A percentile compares a stretch with the other conserved stretches of the same genome.
Evolutionary conservation across 106 monocot genomes (phyloP).

Genomic region (Xerophyta viscosa): DNA sequence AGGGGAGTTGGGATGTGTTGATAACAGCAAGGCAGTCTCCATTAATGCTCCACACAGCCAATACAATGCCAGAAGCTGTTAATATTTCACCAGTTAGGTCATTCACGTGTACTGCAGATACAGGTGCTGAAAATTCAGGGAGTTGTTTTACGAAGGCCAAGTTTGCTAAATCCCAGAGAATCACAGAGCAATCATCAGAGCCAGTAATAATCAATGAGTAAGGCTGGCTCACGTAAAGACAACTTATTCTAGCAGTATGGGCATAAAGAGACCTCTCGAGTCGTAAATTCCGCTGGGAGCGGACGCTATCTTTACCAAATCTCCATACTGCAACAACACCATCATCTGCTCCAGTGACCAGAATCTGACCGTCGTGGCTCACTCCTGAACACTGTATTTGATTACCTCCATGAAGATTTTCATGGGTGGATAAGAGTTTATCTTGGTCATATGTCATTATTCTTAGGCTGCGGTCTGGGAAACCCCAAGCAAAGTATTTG

Average conservation of each 20-base stretch:
- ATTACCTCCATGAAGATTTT: conserved; percentile 82
- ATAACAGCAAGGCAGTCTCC: conserved; percentile 89
- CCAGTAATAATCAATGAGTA: conserved; percentile 76
- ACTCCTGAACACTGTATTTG: conserved; percentile 86
- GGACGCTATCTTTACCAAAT: conserved; percentile 38
- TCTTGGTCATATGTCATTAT: conserved; percentile 90
- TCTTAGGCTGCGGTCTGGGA: conserved; percentile 86
- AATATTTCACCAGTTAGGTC: conserved; percentile 80
- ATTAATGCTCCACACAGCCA: conserved; percentile 92
- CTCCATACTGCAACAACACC: conserved; percentile 81
- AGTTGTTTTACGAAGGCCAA: conserved; percentile 84
- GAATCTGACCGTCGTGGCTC: conserved; percentile 80
- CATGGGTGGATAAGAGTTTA: conserved; percentile 71
- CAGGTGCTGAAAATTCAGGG: conserved; percentile 64
- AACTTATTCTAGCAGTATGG: conserved; percentile 77
- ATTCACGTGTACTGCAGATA: conserved; percentile 83
- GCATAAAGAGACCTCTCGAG: conserved; percentile 63
- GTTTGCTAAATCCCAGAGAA: conserved; percentile 75
- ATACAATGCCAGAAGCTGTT: conserved; percentile 79
- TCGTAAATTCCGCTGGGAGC: conserved; percentile 25
- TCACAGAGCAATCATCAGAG: conserved; percentile 87
- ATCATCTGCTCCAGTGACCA: conserved; percentile 88
- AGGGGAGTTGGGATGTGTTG: conserved; percentile 91
- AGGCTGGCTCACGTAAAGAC: conserved; percentile 80
- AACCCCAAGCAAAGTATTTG: conserved; percentile 91